Percentiles rank a stretch among this genome's conserved stretches.
Conservation (phyloP, 768 basidiomycete species). For the Antrodiella citrinella region DNA sequence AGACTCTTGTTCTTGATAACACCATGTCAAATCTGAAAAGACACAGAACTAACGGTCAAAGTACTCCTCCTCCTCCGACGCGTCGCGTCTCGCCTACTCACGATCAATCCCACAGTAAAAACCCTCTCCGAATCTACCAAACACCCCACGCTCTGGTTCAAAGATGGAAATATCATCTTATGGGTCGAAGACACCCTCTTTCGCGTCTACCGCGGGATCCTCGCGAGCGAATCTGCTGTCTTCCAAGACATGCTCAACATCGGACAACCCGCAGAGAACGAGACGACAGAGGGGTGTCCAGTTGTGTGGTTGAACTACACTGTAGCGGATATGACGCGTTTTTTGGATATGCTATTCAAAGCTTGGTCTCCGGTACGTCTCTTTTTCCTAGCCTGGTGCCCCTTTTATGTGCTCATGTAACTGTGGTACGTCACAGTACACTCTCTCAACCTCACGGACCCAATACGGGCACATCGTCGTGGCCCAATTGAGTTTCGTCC, state of each 20-base stretch:
- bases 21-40: too few relatives aligned
- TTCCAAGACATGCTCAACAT: constrained; percentile 19
- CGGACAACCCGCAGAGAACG: constrained; percentile 8
- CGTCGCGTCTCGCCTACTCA: too few relatives aligned
- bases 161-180: constrained; percentile 20
- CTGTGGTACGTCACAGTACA: not conserved
- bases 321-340: not conserved
- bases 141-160: constrained; percentile 20
- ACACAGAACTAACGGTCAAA: too few relatives aligned
- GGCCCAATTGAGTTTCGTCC: too few relatives aligned
- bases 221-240: constrained; percentile 17
- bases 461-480: not conserved
- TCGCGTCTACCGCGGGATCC: constrained; percentile 17
- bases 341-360: not conserved
- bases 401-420: not conserved
- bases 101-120: too few relatives aligned
- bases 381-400: too few relatives aligned
- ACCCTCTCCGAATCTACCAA: too few relatives aligned
- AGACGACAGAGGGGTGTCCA: constrained; percentile 18
- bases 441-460: not conserved
- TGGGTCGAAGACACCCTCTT: constrained; percentile 15
- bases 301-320: constrained; percentile 9
- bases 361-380: not conserved
- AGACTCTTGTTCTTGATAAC: too few relatives aligned
- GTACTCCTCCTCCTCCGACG: too few relatives aligned